phyloP scores from a whole-genome alignment of 2,329 filamentous ascomycete species.

The Mycosphaerella arachidis region DNA sequence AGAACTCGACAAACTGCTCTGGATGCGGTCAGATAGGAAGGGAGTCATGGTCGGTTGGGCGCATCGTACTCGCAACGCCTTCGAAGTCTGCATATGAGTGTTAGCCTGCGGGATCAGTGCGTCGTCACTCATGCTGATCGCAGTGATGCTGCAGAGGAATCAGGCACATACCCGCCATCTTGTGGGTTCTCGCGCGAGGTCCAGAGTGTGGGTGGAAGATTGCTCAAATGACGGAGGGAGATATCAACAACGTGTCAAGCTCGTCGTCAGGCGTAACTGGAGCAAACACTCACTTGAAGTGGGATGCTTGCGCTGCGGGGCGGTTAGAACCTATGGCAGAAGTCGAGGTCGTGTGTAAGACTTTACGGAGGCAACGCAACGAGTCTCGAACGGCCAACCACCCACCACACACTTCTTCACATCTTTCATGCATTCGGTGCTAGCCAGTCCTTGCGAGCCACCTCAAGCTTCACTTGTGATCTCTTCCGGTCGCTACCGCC shows the following conservation, averaged over 20 bases:
- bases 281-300: not conserved
- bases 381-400: not conserved
- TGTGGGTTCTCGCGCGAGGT: not conserved
- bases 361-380: not conserved
- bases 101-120: not conserved
- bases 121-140: not conserved
- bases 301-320: not conserved
- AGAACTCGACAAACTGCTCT: conserved; percentile 87
- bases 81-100: conserved; percentile 28
- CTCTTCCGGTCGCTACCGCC: not conserved
- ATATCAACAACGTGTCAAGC: not conserved
- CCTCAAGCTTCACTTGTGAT: not conserved
- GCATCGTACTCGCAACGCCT: conserved; percentile 29
- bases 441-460: not conserved
- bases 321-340: not conserved
- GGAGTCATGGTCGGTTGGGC: not conserved
- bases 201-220: not conserved
- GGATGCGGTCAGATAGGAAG: conserved; percentile 11
- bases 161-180: conserved; percentile 23
- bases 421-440: not conserved
- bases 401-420: not conserved
- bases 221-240: not conserved
- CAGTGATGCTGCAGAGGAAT: not conserved
- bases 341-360: not conserved
- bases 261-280: not conserved